Evolutionary conservation across 371 early-diverging fungal species (phyloP).

Genomic region (Rhizopus stolonifer): DNA sequence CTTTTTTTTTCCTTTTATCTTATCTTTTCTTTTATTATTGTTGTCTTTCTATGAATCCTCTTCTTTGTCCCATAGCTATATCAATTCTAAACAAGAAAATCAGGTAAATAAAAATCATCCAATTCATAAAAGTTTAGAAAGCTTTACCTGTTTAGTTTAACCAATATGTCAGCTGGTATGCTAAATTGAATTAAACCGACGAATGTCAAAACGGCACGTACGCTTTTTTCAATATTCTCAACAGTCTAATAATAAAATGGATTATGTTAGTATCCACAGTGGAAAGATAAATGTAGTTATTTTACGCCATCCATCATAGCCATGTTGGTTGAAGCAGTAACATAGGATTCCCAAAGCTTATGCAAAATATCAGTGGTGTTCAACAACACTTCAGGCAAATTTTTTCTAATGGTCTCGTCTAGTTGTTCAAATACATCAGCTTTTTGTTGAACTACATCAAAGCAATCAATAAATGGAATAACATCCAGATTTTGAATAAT

Average conservation of each 20-base stretch:
- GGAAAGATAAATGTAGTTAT: not conserved
- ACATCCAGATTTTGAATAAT: conserved; percentile 28
- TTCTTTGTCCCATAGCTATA: conserved; percentile 9
- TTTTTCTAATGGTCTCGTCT: conserved; percentile 71
- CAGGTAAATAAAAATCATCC: too few species aligned
- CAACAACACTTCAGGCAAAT: conserved; percentile 76
- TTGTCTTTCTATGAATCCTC: conserved; percentile 5
- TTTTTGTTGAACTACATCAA: conserved; percentile 53
- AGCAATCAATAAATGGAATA: conserved; percentile 64
- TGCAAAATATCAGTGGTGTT: conserved; percentile 70
- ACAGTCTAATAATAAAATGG: conserved; percentile 13
- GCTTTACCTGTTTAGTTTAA: conserved; percentile 71
- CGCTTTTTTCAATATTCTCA: conserved; percentile 31
- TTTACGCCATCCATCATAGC: not conserved
- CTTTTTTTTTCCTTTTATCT: not conserved
- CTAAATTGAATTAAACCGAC: conserved; percentile 81
- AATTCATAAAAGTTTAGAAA: too few species aligned
- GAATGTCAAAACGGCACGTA: conserved; percentile 74
- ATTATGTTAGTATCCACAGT: not conserved
- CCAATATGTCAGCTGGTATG: conserved; percentile 79
- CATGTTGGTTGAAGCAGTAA: not conserved
- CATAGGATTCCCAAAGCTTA: conserved; percentile 26
- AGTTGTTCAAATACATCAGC: conserved; percentile 64
- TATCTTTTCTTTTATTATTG: not conserved
- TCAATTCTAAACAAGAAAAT: conserved; percentile 7